Evolutionary conservation across 805 yeast genomes (phyloP), one percentile per base, ranked within the genome.

Genomic region (Yamadazyma paraphyllophila): DNA sequence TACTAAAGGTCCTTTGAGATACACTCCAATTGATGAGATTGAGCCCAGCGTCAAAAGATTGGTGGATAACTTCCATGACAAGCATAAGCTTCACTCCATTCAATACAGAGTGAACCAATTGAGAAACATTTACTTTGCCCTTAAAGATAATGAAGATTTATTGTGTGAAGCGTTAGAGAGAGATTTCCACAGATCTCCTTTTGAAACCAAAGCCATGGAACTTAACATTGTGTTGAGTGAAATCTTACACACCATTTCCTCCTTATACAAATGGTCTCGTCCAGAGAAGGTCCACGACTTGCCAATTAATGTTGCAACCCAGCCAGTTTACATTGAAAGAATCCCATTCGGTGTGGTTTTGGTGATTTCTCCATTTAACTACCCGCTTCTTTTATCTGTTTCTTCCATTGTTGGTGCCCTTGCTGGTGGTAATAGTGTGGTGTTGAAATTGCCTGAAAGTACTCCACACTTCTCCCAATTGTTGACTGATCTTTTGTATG

Each of bases 351-450:
- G 97, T 4, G 76, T 78, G 2, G 85, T 85, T 2, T 73, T 90
- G 48, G 72, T 92, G 41, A 81, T 91, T 40, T 69, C 85, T 2
- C 92, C 96, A 0, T 88, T 85, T 77, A 88, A 88, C 65, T 89
- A 82, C 61, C 96, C 98, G 1, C 61, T 86, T 36, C 48, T 77
- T 24, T 67, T 92, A 48, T 57, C 87, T 0, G 48, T 89, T 9
- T 70, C 76, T 27, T 89, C 97, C 0, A 58, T 90, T 17, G 73
- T 82, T 32, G 88, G 88, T 15, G 96, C 96, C 2, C 67, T 92
- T 52, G 88, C 96, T 1, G 87, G 84, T 15, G 97, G 97, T 10
- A 90, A 91, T 62, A 72, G 83, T 12, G 92, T 87, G 24, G 80
- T 86, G 15, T 67, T 83, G 54, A 89, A 89, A 61, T 90, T 88